Evolutionary conservation across 495 filamentous ascomycete genomes (phyloP), one percentile per base, ranked within the genome.

Genomic region (Aspergillus panamensis): DNA sequence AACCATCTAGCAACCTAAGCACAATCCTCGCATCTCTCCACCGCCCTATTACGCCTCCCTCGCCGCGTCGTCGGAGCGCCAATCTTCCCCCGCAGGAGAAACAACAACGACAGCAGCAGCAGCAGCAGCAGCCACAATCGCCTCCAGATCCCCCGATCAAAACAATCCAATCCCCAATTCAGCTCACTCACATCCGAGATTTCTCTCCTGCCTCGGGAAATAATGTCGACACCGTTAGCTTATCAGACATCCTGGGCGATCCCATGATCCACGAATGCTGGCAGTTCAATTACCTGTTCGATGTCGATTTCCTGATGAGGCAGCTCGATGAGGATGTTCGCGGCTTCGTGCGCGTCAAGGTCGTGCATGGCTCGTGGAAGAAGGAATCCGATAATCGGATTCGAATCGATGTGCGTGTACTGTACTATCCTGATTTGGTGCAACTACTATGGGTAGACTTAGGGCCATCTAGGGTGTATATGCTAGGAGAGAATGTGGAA

Each of bases 301-400:
- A 96, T 73, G 74, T 96, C 21, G 82, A 90, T 55, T 96, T 91
- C 65, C 51, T 87, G 13, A 84, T 88, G 83, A 74, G 61, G 19
- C 72, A 82, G 9, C 87, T 96, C 60, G 88, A 96, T 58, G 66
- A 77, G 6, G 91, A 94, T 73, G 81, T 87, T 9, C 77, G 81
- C 19, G 63, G 74, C 44, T 58, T 87, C 0, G 83, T 92, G 10
- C 75, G 83, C 48, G 81, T 96, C 8, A 86, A 88, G 61, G 75
- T 96, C 30, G 80, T 96, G 12, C 92, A 96, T 74, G 92, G 92
- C 2, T 92, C 88, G 48, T 96, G 92, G 91, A 90, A 87, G 71
- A 79, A 68, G 55, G 89, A 92, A 20, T 86, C 90, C 64, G 60
- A 69, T 3, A 83, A 82, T 64, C 74, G 82, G 21, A 63, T 86